Percentiles rank a stretch among this genome's conserved stretches.
phyloP scores from a whole-genome alignment of 768 basidiomycete genomes.

The Flagelloscypha sp. region DNA sequence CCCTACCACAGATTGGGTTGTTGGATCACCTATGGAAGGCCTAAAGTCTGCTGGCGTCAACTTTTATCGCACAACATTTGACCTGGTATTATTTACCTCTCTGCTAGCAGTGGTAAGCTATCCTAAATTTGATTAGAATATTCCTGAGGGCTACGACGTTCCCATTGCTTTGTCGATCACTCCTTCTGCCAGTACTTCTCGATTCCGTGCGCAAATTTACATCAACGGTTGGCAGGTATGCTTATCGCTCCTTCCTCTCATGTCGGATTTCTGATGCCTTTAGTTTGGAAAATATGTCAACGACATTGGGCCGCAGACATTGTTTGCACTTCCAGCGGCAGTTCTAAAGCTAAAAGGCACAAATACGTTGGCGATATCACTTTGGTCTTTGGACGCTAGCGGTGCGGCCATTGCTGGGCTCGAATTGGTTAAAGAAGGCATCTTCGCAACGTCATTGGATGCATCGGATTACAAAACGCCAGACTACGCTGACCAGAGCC shows the following conservation, averaged over 20 bases:
- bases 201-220: slow-evolving; percentile 42
- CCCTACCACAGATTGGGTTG: slow-evolving; percentile 30
- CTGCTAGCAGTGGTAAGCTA: not conserved
- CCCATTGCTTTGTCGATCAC: slow-evolving; percentile 39
- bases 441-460: slow-evolving; percentile 30
- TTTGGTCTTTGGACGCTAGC: slow-evolving; percentile 38
- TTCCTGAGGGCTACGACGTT: slow-evolving; percentile 33
- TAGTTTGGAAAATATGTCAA: slow-evolving; percentile 39
- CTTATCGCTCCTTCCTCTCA: no score
- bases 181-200: slow-evolving; percentile 34
- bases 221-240: slow-evolving; percentile 47
- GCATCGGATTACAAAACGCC: slow-evolving; percentile 34
- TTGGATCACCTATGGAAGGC: slow-evolving; percentile 23
- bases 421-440: slow-evolving; percentile 35
- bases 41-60: slow-evolving; percentile 33
- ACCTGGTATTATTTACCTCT: slow-evolving; percentile 21
- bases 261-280: slow-evolving; percentile 37
- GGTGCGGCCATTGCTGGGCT: slow-evolving; percentile 37
- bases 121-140: slow-evolving; percentile 24
- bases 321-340: slow-evolving; percentile 42
- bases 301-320: slow-evolving; percentile 41
- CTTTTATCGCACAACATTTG: slow-evolving; percentile 35
- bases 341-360: slow-evolving; percentile 33
- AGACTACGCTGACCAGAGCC: slow-evolving; percentile 34
- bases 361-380: slow-evolving; percentile 39